Evolutionary conservation across 345 rosid species (phyloP).

Genomic region (Hirschfeldia incana): DNA sequence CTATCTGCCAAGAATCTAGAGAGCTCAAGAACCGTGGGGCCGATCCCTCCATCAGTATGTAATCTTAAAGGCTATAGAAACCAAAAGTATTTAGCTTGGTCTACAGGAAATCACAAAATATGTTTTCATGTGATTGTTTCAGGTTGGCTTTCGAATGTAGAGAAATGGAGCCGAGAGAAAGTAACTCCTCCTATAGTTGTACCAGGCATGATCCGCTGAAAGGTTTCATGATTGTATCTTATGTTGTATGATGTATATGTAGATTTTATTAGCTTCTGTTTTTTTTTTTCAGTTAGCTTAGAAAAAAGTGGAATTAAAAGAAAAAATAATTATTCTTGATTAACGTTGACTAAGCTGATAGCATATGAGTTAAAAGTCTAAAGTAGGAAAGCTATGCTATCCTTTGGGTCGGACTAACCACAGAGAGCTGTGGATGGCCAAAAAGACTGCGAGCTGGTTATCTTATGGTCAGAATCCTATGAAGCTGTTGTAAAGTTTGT

Average conservation of each 20-base stretch:
- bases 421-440: slow-evolving; percentile 78
- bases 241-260: not conserved
- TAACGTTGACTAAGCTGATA: slow-evolving; percentile 12
- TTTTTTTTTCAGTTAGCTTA: slow-evolving; percentile 13
- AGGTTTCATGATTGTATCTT: not conserved
- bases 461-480: slow-evolving; percentile 73
- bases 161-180: slow-evolving; percentile 56
- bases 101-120: not conserved
- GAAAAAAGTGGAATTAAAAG: not conserved
- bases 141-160: slow-evolving; percentile 62
- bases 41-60: slow-evolving; percentile 51
- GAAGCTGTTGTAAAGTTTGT: slow-evolving; percentile 63
- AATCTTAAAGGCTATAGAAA: not conserved
- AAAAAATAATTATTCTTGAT: slow-evolving; percentile 6
- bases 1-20: slow-evolving; percentile 59
- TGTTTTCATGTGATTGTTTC: slow-evolving; percentile 3
- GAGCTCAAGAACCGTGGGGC: slow-evolving; percentile 57
- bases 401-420: slow-evolving; percentile 59
- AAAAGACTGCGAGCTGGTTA: slow-evolving; percentile 83
- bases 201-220: slow-evolving; percentile 44
- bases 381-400: slow-evolving; percentile 16
- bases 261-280: slow-evolving; percentile 4
- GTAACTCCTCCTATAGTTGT: slow-evolving; percentile 47
- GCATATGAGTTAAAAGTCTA: slow-evolving; percentile 20
- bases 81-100: not conserved